These are phyloP conservation scores for Pythium utonaiense DNA, from an alignment of 352 stramenopile genomes.

Conservation along the genomic window DNA sequence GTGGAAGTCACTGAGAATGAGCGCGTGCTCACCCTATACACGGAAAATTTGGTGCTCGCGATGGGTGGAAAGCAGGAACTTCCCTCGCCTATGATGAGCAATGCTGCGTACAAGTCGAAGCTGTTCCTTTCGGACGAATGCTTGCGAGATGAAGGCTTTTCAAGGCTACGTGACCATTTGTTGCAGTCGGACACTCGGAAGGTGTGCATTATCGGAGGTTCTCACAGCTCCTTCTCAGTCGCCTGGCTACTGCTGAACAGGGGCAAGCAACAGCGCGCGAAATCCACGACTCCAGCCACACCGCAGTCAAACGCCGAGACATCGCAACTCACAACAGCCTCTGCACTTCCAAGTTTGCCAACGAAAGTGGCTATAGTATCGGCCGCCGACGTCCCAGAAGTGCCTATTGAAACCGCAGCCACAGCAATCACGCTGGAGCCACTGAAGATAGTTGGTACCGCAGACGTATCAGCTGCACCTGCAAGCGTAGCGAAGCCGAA, in stretches of 20 bases:
- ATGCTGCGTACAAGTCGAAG: slow-evolving; percentile 38
- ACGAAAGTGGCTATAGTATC: neutral
- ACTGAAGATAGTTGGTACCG: neutral
- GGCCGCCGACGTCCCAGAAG: neutral
- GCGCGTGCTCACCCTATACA: slow-evolving; percentile 38
- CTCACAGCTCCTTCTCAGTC: slow-evolving; percentile 83
- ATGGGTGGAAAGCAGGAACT: slow-evolving; percentile 61
- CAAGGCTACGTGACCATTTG: slow-evolving; percentile 40
- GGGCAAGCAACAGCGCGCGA: slow-evolving; percentile 22
- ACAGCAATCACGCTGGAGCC: neutral
- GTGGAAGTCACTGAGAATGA: slow-evolving; percentile 35
- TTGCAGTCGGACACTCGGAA: slow-evolving; percentile 43
- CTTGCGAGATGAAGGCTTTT: slow-evolving; percentile 59
- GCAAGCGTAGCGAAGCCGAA: neutral
- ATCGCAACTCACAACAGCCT: neutral
- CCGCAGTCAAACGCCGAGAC: neutral
- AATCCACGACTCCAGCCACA: neutral
- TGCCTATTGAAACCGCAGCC: neutral
- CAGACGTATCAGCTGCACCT: neutral
- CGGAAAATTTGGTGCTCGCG: slow-evolving; percentile 64
- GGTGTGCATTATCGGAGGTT: slow-evolving; percentile 81
- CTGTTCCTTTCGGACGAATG: slow-evolving; percentile 65
- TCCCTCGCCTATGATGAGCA: slow-evolving; percentile 32
- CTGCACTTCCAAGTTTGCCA: neutral
- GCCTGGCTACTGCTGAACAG: slow-evolving; percentile 78